Evolutionary conservation across 2,329 filamentous ascomycete genomes (phyloP).

Genomic region (Kalaharituber pfeilii): DNA sequence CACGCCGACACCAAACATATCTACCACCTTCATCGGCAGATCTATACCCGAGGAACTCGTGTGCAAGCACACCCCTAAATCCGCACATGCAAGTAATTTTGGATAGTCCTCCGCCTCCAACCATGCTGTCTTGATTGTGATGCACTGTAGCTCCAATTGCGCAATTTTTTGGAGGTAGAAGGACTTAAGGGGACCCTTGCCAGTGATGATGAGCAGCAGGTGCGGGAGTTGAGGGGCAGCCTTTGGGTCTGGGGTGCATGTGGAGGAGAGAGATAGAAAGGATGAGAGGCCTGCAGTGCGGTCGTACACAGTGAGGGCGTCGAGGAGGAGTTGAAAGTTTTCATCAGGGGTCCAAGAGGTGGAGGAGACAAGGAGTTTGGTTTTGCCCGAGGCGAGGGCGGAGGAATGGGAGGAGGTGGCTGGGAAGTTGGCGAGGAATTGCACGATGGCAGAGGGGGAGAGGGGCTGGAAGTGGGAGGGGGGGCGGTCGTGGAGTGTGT

Average conservation of each 20-base stretch:
- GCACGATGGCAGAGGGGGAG: slow-evolving; percentile 31
- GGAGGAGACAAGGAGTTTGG: slow-evolving; percentile 66
- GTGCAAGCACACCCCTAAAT: slow-evolving; percentile 80
- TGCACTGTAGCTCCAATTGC: slow-evolving; percentile 47
- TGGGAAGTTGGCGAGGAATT: slow-evolving; percentile 47
- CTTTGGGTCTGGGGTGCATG: too few species aligned
- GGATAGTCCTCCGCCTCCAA: slow-evolving; percentile 74
- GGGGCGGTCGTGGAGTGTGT: slow-evolving; percentile 73
- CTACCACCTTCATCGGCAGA: slow-evolving; percentile 96
- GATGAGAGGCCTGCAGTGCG: slow-evolving; percentile 26
- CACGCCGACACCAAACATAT: slow-evolving; percentile 92
- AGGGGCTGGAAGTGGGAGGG: slow-evolving; percentile 60
- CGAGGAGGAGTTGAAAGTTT: slow-evolving; percentile 75
- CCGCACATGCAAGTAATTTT: slow-evolving; percentile 61
- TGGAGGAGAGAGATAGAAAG: slow-evolving; percentile 23
- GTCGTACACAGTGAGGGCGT: slow-evolving; percentile 57
- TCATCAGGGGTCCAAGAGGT: slow-evolving; percentile 97
- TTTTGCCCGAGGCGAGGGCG: slow-evolving; percentile 40
- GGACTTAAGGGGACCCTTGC: background rate
- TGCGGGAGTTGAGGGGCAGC: background rate
- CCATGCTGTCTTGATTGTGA: slow-evolving; percentile 68
- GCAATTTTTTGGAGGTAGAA: slow-evolving; percentile 28
- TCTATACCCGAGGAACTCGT: slow-evolving; percentile 89
- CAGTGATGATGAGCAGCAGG: too few species aligned
- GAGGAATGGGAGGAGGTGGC: slow-evolving; percentile 45